A percentile compares a stretch with the other conserved stretches of the same genome.
Evolutionary conservation across 2,329 filamentous ascomycete species (phyloP).

Genomic region (Metarhizium album): DNA sequence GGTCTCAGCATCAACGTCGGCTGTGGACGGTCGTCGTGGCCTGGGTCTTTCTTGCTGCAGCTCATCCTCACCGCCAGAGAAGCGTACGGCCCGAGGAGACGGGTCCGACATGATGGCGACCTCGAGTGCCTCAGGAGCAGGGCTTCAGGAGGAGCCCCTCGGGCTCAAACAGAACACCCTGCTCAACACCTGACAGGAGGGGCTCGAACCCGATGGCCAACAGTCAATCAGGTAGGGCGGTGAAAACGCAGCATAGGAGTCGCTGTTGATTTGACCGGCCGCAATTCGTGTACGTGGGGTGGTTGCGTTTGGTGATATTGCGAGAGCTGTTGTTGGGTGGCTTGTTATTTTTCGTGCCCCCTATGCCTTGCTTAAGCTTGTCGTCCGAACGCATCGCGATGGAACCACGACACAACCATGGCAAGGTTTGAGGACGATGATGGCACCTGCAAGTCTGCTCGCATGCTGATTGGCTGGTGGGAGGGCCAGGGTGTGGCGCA

Average conservation of each 20-base stretch:
- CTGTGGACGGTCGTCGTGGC: slow-evolving; percentile 22
- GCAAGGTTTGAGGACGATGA: not conserved
- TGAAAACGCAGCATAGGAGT: not conserved
- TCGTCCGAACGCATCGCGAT: not conserved
- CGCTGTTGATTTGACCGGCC: not conserved
- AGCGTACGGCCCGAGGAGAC: slow-evolving; percentile 46
- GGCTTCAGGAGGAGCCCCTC: not conserved
- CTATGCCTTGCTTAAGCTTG: not conserved
- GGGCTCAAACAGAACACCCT: not conserved
- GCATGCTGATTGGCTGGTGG: not conserved
- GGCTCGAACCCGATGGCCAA: slow-evolving; percentile 6
- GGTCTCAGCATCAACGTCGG: slow-evolving; percentile 14
- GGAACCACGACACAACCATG: not conserved
- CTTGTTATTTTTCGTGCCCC: not conserved
- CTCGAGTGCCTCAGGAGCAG: not conserved
- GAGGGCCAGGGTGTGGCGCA: not conserved
- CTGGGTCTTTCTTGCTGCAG: slow-evolving; percentile 31
- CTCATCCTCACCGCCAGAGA: slow-evolving; percentile 38
- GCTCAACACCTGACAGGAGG: slow-evolving; percentile 1
- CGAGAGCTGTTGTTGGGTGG: not conserved
- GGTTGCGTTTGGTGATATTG: not conserved
- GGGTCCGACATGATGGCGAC: slow-evolving; percentile 30
- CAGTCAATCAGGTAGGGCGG: not conserved
- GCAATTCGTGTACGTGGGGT: not conserved
- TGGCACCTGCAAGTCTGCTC: not conserved